These are phyloP conservation scores for Miamiensis avidus DNA, from an alignment of 169 alveolate genomes.

Conservation along the genomic window DNA sequence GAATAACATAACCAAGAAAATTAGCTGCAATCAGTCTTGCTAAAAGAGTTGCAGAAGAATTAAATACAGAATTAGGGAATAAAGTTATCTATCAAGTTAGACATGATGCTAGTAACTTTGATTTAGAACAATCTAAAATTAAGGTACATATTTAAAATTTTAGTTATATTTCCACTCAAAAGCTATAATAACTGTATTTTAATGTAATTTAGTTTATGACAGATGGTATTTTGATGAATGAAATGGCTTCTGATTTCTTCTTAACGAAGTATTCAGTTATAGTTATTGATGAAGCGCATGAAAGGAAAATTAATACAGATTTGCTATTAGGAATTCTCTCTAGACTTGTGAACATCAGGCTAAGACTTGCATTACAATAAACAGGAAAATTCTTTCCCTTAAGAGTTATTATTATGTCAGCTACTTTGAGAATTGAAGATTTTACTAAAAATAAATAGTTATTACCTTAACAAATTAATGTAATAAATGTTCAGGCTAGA, in stretches of 20 bases:
- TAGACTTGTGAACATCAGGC: conserved; percentile 90
- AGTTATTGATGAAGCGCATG: conserved; percentile 99
- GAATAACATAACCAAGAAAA: conserved; percentile 88
- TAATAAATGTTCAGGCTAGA: conserved; percentile 89
- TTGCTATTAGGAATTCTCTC: conserved; percentile 96
- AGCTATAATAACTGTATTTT: background rate
- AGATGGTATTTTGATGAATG: conserved; percentile 98
- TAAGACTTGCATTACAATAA: conserved; percentile 26
- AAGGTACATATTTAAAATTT: conserved; percentile 54
- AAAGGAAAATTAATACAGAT: conserved; percentile 98
- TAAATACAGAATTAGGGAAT: conserved; percentile 64
- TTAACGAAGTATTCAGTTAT: conserved; percentile 94
- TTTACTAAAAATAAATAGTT: conserved; percentile 89
- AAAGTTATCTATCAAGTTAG: conserved; percentile 88
- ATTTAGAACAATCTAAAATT: conserved; percentile 71
- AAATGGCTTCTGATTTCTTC: conserved; percentile 89
- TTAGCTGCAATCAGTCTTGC: conserved; percentile 87
- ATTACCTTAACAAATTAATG: conserved; percentile 85
- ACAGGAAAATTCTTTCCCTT: conserved; percentile 57
- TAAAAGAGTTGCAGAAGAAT: conserved; percentile 80
- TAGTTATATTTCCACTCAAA: background rate
- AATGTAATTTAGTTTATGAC: conserved; percentile 91
- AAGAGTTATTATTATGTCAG: conserved; percentile 98
- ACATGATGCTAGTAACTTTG: conserved; percentile 76
- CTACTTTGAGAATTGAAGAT: conserved; percentile 95